phyloP scores from a whole-genome alignment of 139 green algal genomes.

The Auxenochlorella pyrenoidosa region DNA sequence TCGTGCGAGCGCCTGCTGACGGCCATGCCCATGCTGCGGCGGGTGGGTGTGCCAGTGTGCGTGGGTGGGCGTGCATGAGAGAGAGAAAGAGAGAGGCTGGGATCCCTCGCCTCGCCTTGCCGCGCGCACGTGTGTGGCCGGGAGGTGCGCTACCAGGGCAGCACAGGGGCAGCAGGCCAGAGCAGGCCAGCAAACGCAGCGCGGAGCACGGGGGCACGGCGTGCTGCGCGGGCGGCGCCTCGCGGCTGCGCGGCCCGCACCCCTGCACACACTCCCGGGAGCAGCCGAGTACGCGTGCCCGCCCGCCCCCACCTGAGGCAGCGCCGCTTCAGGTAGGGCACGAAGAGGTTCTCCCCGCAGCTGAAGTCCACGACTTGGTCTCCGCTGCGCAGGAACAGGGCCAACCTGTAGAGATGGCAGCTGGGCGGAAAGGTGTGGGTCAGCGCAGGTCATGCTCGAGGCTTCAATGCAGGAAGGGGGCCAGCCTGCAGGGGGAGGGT shows the following conservation, averaged over 20 bases:
- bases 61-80: too few species aligned
- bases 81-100: too few species aligned
- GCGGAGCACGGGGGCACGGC: background rate
- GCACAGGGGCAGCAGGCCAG: background rate
- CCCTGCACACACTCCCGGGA: background rate
- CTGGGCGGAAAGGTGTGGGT: too few species aligned
- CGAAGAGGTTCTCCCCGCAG: conserved; percentile 72
- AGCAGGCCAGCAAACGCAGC: background rate
- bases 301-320: conserved; percentile 9
- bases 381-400: conserved; percentile 11
- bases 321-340: conserved; percentile 55
- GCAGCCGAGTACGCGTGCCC: too few species aligned
- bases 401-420: background rate
- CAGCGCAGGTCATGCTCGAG: background rate
- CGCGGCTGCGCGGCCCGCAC: too few species aligned
- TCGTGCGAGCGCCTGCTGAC: too few species aligned
- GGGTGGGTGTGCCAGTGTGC: too few species aligned
- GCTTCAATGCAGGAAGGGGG: too few species aligned
- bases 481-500: too few species aligned
- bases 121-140: background rate
- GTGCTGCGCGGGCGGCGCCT: background rate
- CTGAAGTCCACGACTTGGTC: conserved; percentile 74
- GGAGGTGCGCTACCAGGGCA: background rate
- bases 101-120: too few species aligned
- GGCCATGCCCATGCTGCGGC: too few species aligned